phyloP scores from a whole-genome alignment of 2,329 filamentous ascomycete genomes.

The Diaporthe australafricana region DNA sequence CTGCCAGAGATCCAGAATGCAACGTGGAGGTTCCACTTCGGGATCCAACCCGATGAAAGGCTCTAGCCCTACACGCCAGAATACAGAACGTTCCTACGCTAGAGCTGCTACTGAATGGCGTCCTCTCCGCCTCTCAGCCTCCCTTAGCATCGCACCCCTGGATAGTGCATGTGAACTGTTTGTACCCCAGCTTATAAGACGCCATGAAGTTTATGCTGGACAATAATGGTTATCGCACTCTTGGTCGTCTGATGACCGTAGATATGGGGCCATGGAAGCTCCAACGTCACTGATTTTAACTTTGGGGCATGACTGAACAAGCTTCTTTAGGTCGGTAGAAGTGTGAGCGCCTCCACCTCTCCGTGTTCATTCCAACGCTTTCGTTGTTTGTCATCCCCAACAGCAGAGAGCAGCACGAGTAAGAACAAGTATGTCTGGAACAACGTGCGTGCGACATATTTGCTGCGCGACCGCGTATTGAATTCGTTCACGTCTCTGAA shows the following conservation, averaged over 20 bases:
- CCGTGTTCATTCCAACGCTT: no score
- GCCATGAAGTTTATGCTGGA: no score
- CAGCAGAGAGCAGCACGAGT: neutral
- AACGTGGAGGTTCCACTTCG: conserved; percentile 21
- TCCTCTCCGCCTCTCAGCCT: no score
- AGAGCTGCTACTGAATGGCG: neutral
- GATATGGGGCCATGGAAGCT: neutral
- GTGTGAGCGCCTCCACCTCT: neutral
- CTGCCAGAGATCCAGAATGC: conserved; percentile 16
- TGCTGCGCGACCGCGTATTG: neutral
- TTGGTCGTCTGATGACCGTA: neutral
- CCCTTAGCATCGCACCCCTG: no score
- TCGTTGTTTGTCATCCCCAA: neutral
- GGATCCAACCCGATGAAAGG: neutral
- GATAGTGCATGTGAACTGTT: neutral
- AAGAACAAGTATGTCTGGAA: neutral
- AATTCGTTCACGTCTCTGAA: neutral
- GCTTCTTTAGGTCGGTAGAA: neutral
- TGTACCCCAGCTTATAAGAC: no score
- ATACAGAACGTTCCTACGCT: no score
- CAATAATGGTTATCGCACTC: no score
- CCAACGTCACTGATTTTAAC: neutral
- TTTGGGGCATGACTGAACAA: conserved; percentile 11
- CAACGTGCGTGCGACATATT: neutral
- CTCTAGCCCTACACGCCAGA: conserved; percentile 18